Base-by-base conservation (phyloP, 148 eudicot species). In the Dysphania ambrosioides region DNA sequence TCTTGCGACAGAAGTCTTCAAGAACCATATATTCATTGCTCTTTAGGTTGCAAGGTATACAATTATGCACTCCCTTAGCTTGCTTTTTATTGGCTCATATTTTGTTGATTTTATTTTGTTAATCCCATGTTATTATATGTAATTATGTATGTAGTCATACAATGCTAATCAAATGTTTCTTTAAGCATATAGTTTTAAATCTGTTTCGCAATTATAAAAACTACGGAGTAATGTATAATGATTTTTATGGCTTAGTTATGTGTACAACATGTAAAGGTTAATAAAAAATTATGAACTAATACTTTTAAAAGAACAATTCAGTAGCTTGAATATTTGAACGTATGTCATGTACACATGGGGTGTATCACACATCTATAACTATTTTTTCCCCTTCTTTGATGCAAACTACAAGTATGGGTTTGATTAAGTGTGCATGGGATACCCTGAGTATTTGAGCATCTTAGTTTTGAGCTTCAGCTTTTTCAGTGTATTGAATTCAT, bases 1-100 rank as follows among this genome's bases (percentile, higher is more conserved):
- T 90, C 99, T 4, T 95, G 99, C 78, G 99, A 95, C 55, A 86
- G 99, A 79, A 85, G 93, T 82, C 97, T 95, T 65, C 99, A 92
- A 86, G 97, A 92, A 77, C 97, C 99, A 15, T 90, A 86, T 63
- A 83, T 86, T 72, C 99, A 95, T 81, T 95, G 97, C 82, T 95
- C 99, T 80, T 85, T 95, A 31, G 99, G 97, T 4, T 95, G 99
- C 90, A 95, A 95, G 99, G 99, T 94, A 81, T 44, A 31, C 51
- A 40, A 44, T 59, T n/a, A 24, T 59, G 56, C 30, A 70, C 34
- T 32, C 38, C 18, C 18, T 42, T 77, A 18, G 13, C 16, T n/a
- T n/a, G n/a, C n/a, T n/a, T n/a, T n/a, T n/a, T n/a, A n/a, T n/a
- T n/a, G n/a, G n/a, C n/a, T n/a, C n/a, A n/a, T n/a, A n/a, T n/a